phyloP scores from a whole-genome alignment of 805 yeast species.

The Pichia sporocuriosa region DNA sequence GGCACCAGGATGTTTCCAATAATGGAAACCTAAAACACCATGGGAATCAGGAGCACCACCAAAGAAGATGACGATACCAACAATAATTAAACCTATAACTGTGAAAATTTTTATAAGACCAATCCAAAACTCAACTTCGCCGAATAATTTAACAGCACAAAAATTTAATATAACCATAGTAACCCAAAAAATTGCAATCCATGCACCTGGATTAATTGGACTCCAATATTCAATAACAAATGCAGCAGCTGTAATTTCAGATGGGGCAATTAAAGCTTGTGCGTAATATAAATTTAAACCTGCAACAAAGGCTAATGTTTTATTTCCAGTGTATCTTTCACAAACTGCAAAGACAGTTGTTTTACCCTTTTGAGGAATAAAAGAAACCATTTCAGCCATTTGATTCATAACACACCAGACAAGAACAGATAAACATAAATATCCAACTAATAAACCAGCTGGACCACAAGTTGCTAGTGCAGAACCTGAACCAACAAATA shows the following conservation, averaged over 20 bases:
- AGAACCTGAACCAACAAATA: slow-evolving; percentile 46
- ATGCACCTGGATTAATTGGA: slow-evolving; percentile 45
- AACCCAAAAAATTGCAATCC: slow-evolving; percentile 49
- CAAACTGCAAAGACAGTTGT: slow-evolving; percentile 23
- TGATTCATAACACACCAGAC: slow-evolving; percentile 61
- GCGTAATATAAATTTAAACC: slow-evolving; percentile 34
- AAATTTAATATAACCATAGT: slow-evolving; percentile 40
- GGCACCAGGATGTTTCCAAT: slow-evolving; percentile 45
- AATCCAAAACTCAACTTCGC: slow-evolving; percentile 58
- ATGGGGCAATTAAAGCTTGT: slow-evolving; percentile 30
- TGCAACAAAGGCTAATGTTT: slow-evolving; percentile 26
- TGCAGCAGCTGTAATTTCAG: slow-evolving; percentile 57
- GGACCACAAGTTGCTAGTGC: slow-evolving; percentile 31
- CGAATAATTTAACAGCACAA: slow-evolving; percentile 34
- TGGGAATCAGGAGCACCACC: slow-evolving; percentile 54
- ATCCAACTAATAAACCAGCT: slow-evolving; percentile 45
- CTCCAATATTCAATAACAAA: slow-evolving; percentile 57
- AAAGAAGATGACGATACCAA: slow-evolving; percentile 49
- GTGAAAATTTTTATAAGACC: slow-evolving; percentile 61
- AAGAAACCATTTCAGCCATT: slow-evolving; percentile 62
- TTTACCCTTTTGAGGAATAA: slow-evolving; percentile 52
- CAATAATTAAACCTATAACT: slow-evolving; percentile 51
- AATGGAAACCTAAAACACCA: slow-evolving; percentile 59
- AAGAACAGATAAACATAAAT: slow-evolving; percentile 54
- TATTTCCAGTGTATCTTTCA: slow-evolving; percentile 26